These are phyloP conservation scores for Paraconiothyrium brasiliense DNA, from an alignment of 2,329 filamentous ascomycete species.

Conservation along the genomic window DNA sequence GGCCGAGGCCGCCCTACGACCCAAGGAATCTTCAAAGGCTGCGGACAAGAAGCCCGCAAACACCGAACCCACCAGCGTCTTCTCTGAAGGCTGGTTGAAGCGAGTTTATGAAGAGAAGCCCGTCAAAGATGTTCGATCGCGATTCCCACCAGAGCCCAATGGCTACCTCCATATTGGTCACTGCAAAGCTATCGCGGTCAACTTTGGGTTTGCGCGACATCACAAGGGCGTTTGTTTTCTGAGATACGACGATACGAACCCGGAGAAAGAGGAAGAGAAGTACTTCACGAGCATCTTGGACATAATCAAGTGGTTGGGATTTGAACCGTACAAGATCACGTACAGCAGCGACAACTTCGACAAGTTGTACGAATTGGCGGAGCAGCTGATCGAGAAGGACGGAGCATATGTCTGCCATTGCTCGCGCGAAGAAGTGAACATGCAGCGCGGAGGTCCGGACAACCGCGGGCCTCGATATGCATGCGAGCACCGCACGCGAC, in stretches of 20 bases:
- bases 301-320: conserved; percentile 86
- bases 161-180: conserved; percentile 94
- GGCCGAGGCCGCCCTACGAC: conserved; percentile 41
- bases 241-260: conserved; percentile 95
- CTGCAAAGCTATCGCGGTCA: conserved; percentile 93
- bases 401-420: conserved; percentile 88
- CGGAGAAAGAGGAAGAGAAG: conserved; percentile 87
- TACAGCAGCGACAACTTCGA: conserved; percentile 93
- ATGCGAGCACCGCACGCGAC: conserved; percentile 80
- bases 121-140: conserved; percentile 56
- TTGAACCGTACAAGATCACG: conserved; percentile 80
- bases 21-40: conserved; percentile 46
- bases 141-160: conserved; percentile 74
- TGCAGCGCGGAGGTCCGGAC: conserved; percentile 82
- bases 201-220: conserved; percentile 91
- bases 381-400: conserved; percentile 78
- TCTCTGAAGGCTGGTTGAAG: conserved; percentile 61
- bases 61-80: conserved; percentile 49
- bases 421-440: conserved; percentile 78
- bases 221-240: conserved; percentile 81
- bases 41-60: conserved; percentile 37
- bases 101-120: conserved; percentile 62
- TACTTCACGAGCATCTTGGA: conserved; percentile 92
- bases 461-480: conserved; percentile 75
- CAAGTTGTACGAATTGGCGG: conserved; percentile 85